phyloP scores from a whole-genome alignment of 73 alveolate species.

The Breviolum minutum region DNA sequence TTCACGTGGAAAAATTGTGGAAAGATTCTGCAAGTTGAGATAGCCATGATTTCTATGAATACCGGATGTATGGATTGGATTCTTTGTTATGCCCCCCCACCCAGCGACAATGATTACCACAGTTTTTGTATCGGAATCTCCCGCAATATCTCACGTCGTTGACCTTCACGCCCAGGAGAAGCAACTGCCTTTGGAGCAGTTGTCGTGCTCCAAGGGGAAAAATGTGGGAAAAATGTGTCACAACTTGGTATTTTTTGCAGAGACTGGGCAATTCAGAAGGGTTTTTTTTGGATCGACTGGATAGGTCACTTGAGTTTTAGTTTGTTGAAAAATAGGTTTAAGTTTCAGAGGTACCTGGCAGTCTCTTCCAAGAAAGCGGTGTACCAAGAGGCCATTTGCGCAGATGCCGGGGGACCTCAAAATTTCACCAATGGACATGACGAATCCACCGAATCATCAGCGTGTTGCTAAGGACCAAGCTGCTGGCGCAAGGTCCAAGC shows the following conservation, averaged over 20 bases:
- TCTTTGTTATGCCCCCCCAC: too few species aligned
- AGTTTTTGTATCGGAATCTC: too few species aligned
- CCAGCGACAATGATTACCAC: too few species aligned
- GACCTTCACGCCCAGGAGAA: constrained; percentile 3
- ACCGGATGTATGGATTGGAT: too few species aligned
- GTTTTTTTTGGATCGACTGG: background rate
- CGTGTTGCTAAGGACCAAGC: constrained; percentile 34
- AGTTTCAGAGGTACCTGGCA: constrained; percentile 41
- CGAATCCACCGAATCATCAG: background rate
- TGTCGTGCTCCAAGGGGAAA: constrained; percentile 35
- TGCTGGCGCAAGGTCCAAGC: constrained; percentile 76
- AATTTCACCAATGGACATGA: background rate
- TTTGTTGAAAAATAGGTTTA: background rate
- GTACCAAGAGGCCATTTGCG: constrained; percentile 90
- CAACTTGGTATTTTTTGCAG: too few species aligned
- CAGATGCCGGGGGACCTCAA: constrained; percentile 38
- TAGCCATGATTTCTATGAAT: too few species aligned
- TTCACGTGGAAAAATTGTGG: too few species aligned
- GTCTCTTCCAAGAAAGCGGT: constrained; percentile 91
- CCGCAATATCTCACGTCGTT: too few species aligned
- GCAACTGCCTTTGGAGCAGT: constrained; percentile 86
- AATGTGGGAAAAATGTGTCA: too few species aligned
- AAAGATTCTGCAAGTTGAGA: too few species aligned
- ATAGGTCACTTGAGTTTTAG: background rate
- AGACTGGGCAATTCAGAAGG: background rate